A percentile compares a stretch with the other conserved stretches of the same genome.
Conservation (phyloP, 176 grass and related monocot species). For the Coix lacrymajobi region DNA sequence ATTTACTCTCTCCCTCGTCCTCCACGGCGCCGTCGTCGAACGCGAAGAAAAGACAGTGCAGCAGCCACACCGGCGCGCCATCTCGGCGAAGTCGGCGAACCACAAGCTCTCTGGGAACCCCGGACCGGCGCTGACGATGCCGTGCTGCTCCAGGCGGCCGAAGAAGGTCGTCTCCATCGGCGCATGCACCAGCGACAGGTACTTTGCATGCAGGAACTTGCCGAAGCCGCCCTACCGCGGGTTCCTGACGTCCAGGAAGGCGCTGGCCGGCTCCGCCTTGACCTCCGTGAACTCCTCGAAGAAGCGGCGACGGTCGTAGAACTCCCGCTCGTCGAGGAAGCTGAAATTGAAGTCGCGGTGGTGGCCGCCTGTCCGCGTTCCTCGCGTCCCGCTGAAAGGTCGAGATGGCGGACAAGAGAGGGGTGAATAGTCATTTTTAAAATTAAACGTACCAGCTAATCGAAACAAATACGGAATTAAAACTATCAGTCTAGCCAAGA, state of each 20-base stretch:
- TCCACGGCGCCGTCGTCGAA: slow-evolving; percentile 53
- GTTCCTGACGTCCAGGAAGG: slow-evolving; percentile 47
- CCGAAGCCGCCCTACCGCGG: slow-evolving; percentile 43
- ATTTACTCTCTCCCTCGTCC: too few species aligned
- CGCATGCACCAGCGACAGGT: slow-evolving; percentile 75
- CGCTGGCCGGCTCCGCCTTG: slow-evolving; percentile 40
- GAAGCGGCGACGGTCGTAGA: slow-evolving; percentile 55
- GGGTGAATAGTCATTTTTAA: too few species aligned
- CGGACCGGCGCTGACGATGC: slow-evolving; percentile 59
- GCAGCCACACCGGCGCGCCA: slow-evolving; percentile 86
- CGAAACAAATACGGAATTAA: too few species aligned
- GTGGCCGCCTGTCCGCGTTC: too few species aligned
- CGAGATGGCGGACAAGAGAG: too few species aligned
- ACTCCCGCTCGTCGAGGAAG: slow-evolving; percentile 55
- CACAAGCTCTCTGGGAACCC: slow-evolving; percentile 71
- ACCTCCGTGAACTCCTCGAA: slow-evolving; percentile 91
- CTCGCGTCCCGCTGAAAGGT: too few species aligned
- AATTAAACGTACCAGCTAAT: too few species aligned
- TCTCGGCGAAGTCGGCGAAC: slow-evolving; percentile 76
- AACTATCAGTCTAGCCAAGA: too few species aligned
- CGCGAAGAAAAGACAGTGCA: slow-evolving; percentile 83
- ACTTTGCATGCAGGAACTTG: slow-evolving; percentile 75
- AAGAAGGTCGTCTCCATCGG: slow-evolving; percentile 94
- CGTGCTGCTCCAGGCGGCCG: slow-evolving; percentile 69
- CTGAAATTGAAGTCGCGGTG: slow-evolving; percentile 58